These are phyloP conservation scores for Exophiala alcalophila DNA, from an alignment of 2,329 filamentous ascomycete genomes.

Conservation along the genomic window DNA sequence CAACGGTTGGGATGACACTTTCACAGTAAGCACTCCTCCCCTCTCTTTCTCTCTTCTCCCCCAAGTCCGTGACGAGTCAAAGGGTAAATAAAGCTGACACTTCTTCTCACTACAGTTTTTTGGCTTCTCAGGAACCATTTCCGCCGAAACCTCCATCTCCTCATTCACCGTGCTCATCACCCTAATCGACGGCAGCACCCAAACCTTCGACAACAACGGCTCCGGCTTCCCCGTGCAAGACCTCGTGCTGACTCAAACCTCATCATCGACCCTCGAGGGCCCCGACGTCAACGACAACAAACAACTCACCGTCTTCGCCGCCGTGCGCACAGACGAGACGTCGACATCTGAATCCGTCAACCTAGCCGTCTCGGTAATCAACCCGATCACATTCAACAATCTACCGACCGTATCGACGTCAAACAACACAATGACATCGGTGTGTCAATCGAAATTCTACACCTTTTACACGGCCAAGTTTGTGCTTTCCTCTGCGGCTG, in stretches of 20 bases:
- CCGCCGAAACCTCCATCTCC: slow-evolving; percentile 24
- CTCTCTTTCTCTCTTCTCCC: slow-evolving; percentile 8
- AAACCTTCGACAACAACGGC: slow-evolving; percentile 27
- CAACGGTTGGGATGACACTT: slow-evolving; percentile 60
- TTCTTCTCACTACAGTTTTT: slow-evolving; percentile 33
- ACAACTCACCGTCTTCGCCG: slow-evolving; percentile 14
- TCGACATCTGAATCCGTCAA: slow-evolving; percentile 9
- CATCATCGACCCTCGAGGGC: slow-evolving; percentile 17
- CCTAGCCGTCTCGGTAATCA: slow-evolving; percentile 15
- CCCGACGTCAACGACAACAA: slow-evolving; percentile 11
- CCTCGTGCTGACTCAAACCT: slow-evolving; percentile 20
- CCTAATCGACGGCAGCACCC: slow-evolving; percentile 15
- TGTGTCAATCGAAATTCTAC: slow-evolving; percentile 20
- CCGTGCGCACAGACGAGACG: slow-evolving; percentile 9
- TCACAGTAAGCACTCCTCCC: slow-evolving; percentile 55
- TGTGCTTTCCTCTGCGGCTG: slow-evolving; percentile 9
- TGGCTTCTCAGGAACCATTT: slow-evolving; percentile 30
- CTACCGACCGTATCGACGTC: slow-evolving; percentile 16
- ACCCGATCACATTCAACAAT: slow-evolving; percentile 19
- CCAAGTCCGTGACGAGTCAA: not conserved
- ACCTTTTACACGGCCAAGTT: slow-evolving; percentile 17
- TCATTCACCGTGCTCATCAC: slow-evolving; percentile 24
- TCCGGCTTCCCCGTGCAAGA: slow-evolving; percentile 24
- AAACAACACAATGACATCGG: slow-evolving; percentile 14
- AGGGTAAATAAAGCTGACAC: slow-evolving; percentile 1